Base-by-base conservation (phyloP, 2,329 filamentous ascomycete species). In the Aphanocladium album region DNA sequence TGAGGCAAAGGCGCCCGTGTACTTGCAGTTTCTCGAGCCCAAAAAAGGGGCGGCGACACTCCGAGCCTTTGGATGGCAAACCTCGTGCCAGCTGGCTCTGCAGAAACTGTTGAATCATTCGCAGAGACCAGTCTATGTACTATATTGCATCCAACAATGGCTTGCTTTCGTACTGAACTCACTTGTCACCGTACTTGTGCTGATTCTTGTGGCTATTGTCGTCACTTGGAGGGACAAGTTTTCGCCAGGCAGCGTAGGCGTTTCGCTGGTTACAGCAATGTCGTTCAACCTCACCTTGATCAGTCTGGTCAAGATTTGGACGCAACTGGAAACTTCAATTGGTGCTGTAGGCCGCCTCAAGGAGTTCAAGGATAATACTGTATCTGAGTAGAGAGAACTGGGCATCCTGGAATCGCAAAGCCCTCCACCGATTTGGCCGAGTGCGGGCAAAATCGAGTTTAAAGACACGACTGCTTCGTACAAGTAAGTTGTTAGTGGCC, bases 71-170 rank as follows among this genome's bases (percentile, higher is more conserved):
- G 68, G 68, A 14, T 72, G 69, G 70, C 51, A 64, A 14, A 17
- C 27, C 0, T 30, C 64, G 1, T 70, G 66, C 23, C 60, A 63
- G 16, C 53, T 64, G 7, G 63, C 63, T 5, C 62, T 65, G 25
- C 45, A 49, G 37, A 39, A 39, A 30, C 63, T 63, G 41, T 71
- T 84, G 11, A 79, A 66, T 51, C 54, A 51, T 1, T 72, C 70
- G 0, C 71, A 72, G 39, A 62, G 65, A 19, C 69, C 70, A 1
- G 68, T 66, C 11, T 73, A 83, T 61, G 68, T 81, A 4, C 71
- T 82, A 11, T 77, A 72, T 57, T 75, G 75, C 25, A 76, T 82
- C 12, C 80, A 83, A 62, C 70, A 77, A 25, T 83, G 80, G 79
- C 70, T 83, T 0, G 76, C 71, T 0, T 66, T 83, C 1, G 77